phyloP scores from a whole-genome alignment of 1,139 yeast genomes.

The Martiniozyma asiatica region DNA sequence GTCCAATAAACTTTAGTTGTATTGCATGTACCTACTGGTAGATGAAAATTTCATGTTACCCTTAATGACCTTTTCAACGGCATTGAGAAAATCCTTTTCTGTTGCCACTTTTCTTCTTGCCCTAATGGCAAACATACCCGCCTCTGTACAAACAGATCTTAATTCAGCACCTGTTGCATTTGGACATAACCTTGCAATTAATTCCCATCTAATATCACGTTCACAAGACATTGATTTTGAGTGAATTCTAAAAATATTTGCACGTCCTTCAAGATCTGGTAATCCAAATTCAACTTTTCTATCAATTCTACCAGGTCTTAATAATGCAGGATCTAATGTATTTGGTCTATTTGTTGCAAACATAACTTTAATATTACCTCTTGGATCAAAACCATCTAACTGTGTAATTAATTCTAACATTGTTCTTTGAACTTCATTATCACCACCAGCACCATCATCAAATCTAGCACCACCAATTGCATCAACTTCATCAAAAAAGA shows the following conservation, averaged over 20 bases:
- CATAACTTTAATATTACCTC: constrained; percentile 98
- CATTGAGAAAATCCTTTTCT: constrained; percentile 92
- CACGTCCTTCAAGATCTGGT: constrained; percentile 96
- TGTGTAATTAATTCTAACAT: constrained; percentile 97
- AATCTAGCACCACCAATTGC: constrained; percentile 98
- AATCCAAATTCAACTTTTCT: constrained; percentile 93
- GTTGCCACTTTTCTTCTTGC: constrained; percentile 97
- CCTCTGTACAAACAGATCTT: constrained; percentile 93
- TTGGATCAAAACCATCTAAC: constrained; percentile 94
- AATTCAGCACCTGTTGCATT: constrained; percentile 98
- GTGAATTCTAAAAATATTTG: constrained; percentile 92
- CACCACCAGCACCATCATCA: constrained; percentile 99
- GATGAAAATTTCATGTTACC: constrained; percentile 97
- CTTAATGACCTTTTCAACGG: constrained; percentile 96
- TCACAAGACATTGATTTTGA: constrained; percentile 96
- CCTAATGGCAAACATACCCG: constrained; percentile 98
- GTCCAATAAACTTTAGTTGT: constrained; percentile 37
- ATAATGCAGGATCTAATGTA: constrained; percentile 92
- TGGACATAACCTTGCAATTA: constrained; percentile 92
- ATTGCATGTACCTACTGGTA: constrained; percentile 96
- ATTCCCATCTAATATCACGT: constrained; percentile 95
- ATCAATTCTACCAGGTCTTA: constrained; percentile 97
- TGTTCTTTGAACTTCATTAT: constrained; percentile 96
- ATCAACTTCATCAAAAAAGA: constrained; percentile 93
- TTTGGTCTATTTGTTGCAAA: constrained; percentile 98